Evolutionary conservation across 2,329 filamentous ascomycete species (phyloP), one percentile per base, ranked within the genome.

Genomic region (Ophiosphaerella herpotricha): DNA sequence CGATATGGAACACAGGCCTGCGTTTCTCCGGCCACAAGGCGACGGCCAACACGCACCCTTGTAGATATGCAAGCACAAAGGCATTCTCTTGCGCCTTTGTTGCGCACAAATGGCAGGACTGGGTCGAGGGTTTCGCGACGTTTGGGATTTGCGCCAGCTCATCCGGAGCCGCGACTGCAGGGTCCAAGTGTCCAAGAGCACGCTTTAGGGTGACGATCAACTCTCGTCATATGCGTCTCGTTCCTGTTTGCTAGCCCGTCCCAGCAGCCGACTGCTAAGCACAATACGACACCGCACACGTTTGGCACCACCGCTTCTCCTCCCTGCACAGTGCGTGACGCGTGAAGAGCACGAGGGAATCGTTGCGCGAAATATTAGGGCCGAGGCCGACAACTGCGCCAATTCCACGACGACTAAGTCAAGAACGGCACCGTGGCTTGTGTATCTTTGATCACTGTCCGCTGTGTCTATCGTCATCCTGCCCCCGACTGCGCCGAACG

Each of bases 401-500:
- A 43, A 24, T 35, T 8, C 26, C 26, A 8, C 2, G 7, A 29
- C 26, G 6, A 29, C 26, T 7, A 29, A 8, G 7, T 29, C 26
- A 29, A 29, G 26, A 29, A 29, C 26, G 26, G 33, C 29, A 8
- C 40, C 14, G 50, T 47, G 31, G 45, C 34, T 41, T 44, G 41
- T 45, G 35, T 13, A 4, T 42, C 26, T 37, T 48, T 29, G 26
- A 29, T 11, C 11, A 29, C 26, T 11, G 11, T 29, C 5, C 26
- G 11, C 26, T 29, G 26, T 24, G 14, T 43, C 38, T 31, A 42
- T 55, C 46, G 53, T 49, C 48, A 39, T 58, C 52, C 31, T 26
- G 40, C 39, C 26, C 26, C 26, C 26, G 26, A 29, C 26, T 29
- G 26, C 26, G 26, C 26, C 26, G 26, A 29, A 29, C 26, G 6